Percentiles rank a stretch among this genome's conserved stretches.
phyloP scores from a whole-genome alignment of 306 rosid species.

The Acacia melanoxylon region DNA sequence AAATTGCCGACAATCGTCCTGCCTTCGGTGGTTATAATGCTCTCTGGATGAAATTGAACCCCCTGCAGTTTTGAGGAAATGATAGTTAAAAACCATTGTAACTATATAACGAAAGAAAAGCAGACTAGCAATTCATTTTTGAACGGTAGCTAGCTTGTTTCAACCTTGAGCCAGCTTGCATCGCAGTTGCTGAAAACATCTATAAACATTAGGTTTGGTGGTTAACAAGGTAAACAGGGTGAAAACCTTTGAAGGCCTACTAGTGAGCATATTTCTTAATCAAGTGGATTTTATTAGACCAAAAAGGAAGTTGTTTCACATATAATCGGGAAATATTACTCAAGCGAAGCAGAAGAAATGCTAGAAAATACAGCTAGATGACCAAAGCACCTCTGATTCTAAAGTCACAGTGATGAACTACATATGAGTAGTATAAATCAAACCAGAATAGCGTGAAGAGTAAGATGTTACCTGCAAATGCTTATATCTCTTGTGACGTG shows the following conservation, averaged over 20 bases:
- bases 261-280: neutral
- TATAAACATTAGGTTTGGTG: neutral
- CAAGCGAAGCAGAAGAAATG: neutral
- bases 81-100: neutral
- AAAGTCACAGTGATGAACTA: neutral
- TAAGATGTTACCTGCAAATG: constrained; percentile 62
- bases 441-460: neutral
- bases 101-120: neutral
- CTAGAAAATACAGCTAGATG: constrained; percentile 10
- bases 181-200: neutral
- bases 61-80: constrained; percentile 59
- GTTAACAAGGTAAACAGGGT: neutral
- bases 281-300: neutral
- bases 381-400: neutral
- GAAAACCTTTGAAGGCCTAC: neutral
- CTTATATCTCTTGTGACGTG: constrained; percentile 81
- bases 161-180: neutral
- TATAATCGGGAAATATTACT: neutral
- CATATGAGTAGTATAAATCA: neutral
- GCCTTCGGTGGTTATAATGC: constrained; percentile 84
- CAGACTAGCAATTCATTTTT: neutral
- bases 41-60: constrained; percentile 97
- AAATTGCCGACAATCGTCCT: constrained; percentile 69
- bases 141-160: neutral
- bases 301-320: neutral